Conservation (phyloP, 208 protist genomes). For the Porcisia hertigi region DNA sequence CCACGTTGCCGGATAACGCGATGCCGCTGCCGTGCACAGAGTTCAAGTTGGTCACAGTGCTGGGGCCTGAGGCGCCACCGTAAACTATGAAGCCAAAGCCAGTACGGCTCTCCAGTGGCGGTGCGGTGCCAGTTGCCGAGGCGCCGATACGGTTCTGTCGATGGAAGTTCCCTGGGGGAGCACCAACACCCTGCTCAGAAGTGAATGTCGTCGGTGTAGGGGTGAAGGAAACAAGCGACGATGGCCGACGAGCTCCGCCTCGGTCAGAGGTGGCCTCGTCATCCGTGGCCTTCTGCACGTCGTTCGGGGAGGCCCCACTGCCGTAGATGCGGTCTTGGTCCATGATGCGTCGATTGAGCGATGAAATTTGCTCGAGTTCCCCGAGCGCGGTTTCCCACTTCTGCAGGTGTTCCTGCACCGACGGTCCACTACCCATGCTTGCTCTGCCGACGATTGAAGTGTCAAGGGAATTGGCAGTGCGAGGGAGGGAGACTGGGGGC, state of each 20-base stretch:
- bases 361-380: constrained; percentile 65
- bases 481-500: not conserved
- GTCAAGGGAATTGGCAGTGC: not conserved
- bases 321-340: constrained; percentile 72
- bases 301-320: constrained; percentile 15
- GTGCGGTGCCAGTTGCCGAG: not conserved
- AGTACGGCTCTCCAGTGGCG: constrained; percentile 17
- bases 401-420: constrained; percentile 67
- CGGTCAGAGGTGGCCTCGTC: constrained; percentile 39
- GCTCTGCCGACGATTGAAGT: not conserved
- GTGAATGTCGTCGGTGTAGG: constrained; percentile 15
- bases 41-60: constrained; percentile 15
- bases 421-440: constrained; percentile 61
- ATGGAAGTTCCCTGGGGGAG: constrained; percentile 27
- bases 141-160: constrained; percentile 20
- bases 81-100: constrained; percentile 34
- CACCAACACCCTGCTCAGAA: constrained; percentile 27
- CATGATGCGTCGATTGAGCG: constrained; percentile 44
- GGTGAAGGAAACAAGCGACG: constrained; percentile 78
- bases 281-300: constrained; percentile 10
- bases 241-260: constrained; percentile 37
- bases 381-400: constrained; percentile 73
- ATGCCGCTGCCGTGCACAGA: not conserved
- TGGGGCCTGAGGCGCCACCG: constrained; percentile 8
- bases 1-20: constrained; percentile 7